Conservation (phyloP, 2,329 filamentous ascomycete genomes). For the Xylariaceae sp. region DNA sequence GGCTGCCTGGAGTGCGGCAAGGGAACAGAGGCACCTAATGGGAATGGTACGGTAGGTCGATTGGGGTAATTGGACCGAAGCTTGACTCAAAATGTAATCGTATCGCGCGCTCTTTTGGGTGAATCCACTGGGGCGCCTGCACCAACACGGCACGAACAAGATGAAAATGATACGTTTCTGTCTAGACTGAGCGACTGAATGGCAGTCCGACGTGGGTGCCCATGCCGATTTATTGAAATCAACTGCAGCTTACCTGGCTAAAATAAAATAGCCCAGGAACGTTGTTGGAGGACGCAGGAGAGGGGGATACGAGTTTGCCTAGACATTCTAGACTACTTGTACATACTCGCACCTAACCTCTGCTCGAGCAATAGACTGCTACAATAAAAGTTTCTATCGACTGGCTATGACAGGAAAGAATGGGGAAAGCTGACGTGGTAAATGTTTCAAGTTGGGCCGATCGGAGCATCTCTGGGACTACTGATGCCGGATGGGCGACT, state of each 20-base stretch:
- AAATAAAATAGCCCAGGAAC: neutral
- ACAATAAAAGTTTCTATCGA: too few species aligned
- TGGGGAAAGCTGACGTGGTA: slow-evolving; percentile 35
- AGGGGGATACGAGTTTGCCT: slow-evolving; percentile 23
- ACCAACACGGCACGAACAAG: too few species aligned
- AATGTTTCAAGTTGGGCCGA: slow-evolving; percentile 33
- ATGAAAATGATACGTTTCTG: slow-evolving; percentile 17
- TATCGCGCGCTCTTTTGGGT: neutral
- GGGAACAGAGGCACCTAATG: too few species aligned
- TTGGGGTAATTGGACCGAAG: slow-evolving; percentile 4
- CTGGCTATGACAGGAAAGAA: slow-evolving; percentile 12
- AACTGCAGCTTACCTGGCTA: neutral
- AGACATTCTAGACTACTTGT: too few species aligned
- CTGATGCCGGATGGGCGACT: slow-evolving; percentile 14
- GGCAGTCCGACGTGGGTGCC: slow-evolving; percentile 2
- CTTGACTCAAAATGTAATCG: slow-evolving; percentile 1
- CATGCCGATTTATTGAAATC: slow-evolving; percentile 11
- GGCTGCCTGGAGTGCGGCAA: too few species aligned
- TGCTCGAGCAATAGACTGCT: too few species aligned
- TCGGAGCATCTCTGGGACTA: slow-evolving; percentile 6
- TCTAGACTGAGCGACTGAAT: slow-evolving; percentile 1
- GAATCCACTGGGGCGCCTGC: slow-evolving; percentile 5
- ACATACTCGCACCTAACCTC: too few species aligned
- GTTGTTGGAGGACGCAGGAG: slow-evolving; percentile 1
- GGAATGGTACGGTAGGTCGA: slow-evolving; percentile 1